A percentile compares a stretch with the other conserved stretches of the same genome.
phyloP scores from a whole-genome alignment of 768 basidiomycete genomes.

The Amyloporia xantha region DNA sequence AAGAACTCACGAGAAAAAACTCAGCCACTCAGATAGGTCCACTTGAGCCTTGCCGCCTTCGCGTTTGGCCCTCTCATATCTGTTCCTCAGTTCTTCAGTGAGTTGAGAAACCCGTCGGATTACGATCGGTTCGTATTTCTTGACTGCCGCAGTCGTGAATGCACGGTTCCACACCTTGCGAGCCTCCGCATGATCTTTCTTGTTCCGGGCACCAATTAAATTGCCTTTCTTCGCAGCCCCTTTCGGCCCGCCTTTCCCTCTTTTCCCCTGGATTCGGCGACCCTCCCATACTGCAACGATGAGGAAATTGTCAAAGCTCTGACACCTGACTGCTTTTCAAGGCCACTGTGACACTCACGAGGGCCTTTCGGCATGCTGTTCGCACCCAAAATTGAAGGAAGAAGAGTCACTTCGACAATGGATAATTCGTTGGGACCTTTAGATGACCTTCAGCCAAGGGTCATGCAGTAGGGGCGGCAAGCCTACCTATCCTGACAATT shows the following conservation, averaged over 20 bases:
- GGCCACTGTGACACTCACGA: too few species aligned
- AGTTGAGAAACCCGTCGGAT: conserved; percentile 22
- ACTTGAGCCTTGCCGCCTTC: background rate
- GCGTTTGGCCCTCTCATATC: background rate
- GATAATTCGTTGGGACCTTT: conserved; percentile 15
- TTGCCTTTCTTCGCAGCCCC: conserved; percentile 1
- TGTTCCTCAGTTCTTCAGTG: conserved; percentile 8
- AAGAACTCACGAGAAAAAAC: conserved; percentile 12
- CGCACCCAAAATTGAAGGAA: background rate
- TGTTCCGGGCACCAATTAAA: conserved; percentile 29
- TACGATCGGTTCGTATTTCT: conserved; percentile 35
- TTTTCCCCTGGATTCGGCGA: background rate
- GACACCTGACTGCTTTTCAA: background rate
- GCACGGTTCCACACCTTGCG: conserved; percentile 38
- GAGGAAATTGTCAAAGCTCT: conserved; percentile 7
- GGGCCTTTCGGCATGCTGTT: conserved; percentile 6
- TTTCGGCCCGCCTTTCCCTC: background rate
- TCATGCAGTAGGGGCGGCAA: background rate
- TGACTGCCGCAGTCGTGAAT: conserved; percentile 35
- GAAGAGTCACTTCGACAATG: conserved; percentile 2
- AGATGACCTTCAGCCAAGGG: background rate
- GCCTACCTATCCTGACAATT: conserved; percentile 17
- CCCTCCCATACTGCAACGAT: conserved; percentile 22
- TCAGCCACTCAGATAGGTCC: conserved; percentile 2
- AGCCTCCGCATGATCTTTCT: conserved; percentile 32